Conservation (phyloP, 768 basidiomycete species). For the Stropharia rugosoannulata region DNA sequence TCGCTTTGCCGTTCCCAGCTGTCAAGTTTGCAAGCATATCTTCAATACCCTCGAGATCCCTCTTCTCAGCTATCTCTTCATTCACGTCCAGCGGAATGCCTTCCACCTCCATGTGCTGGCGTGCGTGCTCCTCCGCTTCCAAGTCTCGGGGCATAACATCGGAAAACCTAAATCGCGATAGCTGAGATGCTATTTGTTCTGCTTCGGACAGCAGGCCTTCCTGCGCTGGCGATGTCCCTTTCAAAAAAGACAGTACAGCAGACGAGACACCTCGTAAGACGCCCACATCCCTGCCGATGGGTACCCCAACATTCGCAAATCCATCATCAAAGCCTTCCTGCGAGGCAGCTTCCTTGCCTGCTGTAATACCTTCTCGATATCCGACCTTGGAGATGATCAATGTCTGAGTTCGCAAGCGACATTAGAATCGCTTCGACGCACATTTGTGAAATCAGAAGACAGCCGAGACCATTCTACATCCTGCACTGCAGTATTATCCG, state of each 20-base stretch:
- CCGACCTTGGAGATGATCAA: slow-evolving; percentile 58
- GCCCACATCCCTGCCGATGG: slow-evolving; percentile 78
- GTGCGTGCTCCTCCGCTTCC: slow-evolving; percentile 77
- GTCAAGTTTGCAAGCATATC: slow-evolving; percentile 51
- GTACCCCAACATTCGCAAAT: slow-evolving; percentile 70
- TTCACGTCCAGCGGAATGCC: slow-evolving; percentile 35
- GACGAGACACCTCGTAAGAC: slow-evolving; percentile 70
- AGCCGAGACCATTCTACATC: slow-evolving; percentile 70
- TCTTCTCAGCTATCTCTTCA: slow-evolving; percentile 45
- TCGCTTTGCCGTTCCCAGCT: slow-evolving; percentile 20
- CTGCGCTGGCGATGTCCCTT: slow-evolving; percentile 23
- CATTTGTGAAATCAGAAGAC: slow-evolving; percentile 70
- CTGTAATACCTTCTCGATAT: slow-evolving; percentile 94
- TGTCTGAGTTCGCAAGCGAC: not conserved
- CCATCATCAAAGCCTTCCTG: slow-evolving; percentile 92
- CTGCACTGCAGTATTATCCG: slow-evolving; percentile 27
- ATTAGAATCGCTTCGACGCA: slow-evolving; percentile 27
- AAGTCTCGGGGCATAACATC: slow-evolving; percentile 76
- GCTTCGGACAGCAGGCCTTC: slow-evolving; percentile 40
- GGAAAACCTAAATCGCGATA: slow-evolving; percentile 61
- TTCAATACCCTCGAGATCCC: slow-evolving; percentile 53
- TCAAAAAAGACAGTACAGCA: slow-evolving; percentile 59
- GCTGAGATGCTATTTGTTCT: slow-evolving; percentile 50
- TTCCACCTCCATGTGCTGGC: slow-evolving; percentile 53
- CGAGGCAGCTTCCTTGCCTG: slow-evolving; percentile 84